Base-by-base conservation (phyloP, 31 red algal species). In the Asparagopsis taxiformis region DNA sequence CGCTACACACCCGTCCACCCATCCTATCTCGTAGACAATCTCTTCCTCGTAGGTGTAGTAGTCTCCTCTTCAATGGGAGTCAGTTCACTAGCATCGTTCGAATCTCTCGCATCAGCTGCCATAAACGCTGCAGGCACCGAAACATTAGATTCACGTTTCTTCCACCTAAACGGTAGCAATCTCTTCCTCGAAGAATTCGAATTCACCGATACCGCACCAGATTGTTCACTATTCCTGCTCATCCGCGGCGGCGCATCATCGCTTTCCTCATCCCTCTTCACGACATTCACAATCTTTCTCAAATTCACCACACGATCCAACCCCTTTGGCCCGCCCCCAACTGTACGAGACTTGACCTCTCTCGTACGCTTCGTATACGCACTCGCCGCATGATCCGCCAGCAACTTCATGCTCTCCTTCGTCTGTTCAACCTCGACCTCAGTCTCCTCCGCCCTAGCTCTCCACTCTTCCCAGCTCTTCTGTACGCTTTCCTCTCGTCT, bases 301-400 rank as follows among this genome's bases (percentile, higher is more conserved):
- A 52, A 20, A 44, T 58, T 67, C 48, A 52, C 44, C 52, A 83
- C 38, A 31, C 55, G 29, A 26, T 62, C 68, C 38, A 64, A 20
- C 11, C 37, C 49, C 56, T 72, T 63, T 4, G 54, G 44, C 41
- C 51, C 33, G 10, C 81, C 61, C 4, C 28, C 48, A 8, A 35
- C 51, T 26, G 70, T 44, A 8, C 55, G 34, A 0, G 70, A 65
- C 81, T 85, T 85, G n/a, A 85, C 32, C 39, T 85, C 70, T 58
- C 62, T 41, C n/a, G 81, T 85, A 49, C 81, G 58, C 51, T 74
- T 75, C 0, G 69, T 37, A 55, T 77, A 88, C 43, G 62, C 73
- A 1, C 72, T 78, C 24, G 53, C 58, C 20, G 72, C 73, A 70
- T 88, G 83, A 65, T 88, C 62, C 55, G 36, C 72, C 64, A 88